These are phyloP conservation scores for Crepidotus variabilis DNA, from an alignment of 768 basidiomycete genomes.

Conservation along the genomic window DNA sequence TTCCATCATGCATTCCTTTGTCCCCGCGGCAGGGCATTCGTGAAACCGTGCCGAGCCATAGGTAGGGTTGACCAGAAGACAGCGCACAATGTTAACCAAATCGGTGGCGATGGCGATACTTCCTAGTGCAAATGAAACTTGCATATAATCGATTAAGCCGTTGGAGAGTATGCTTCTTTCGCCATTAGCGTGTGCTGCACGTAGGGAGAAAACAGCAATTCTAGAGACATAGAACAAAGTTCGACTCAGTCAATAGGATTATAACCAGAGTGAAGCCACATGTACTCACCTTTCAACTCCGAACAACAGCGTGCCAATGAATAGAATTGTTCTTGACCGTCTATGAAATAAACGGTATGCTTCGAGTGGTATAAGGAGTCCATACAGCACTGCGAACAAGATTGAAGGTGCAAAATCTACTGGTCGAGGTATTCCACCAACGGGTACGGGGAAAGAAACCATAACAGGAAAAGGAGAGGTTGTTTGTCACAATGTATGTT, in stretches of 20 bases:
- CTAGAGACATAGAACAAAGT: slow-evolving; percentile 16
- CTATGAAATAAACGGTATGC: slow-evolving; percentile 29
- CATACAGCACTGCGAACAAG: slow-evolving; percentile 36
- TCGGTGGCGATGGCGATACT: slow-evolving; percentile 31
- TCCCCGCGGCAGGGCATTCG: slow-evolving; percentile 21
- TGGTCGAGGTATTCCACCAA: slow-evolving; percentile 34
- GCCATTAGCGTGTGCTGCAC: slow-evolving; percentile 22
- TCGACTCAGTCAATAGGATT: too few species aligned
- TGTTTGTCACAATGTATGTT: neutral
- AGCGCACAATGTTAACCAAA: slow-evolving; percentile 32
- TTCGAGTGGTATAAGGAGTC: slow-evolving; percentile 28
- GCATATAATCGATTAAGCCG: slow-evolving; percentile 25
- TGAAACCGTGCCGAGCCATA: slow-evolving; percentile 26
- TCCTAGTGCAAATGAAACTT: slow-evolving; percentile 28
- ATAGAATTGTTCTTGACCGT: slow-evolving; percentile 30
- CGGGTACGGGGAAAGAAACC: slow-evolving; percentile 32
- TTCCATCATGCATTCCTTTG: slow-evolving; percentile 18
- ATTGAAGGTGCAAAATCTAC: slow-evolving; percentile 39
- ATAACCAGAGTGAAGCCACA: neutral
- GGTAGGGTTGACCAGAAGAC: slow-evolving; percentile 36
- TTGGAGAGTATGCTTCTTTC: slow-evolving; percentile 16
- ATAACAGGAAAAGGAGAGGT: neutral
- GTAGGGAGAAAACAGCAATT: slow-evolving; percentile 28
- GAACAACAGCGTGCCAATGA: slow-evolving; percentile 28
- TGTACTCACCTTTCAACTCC: slow-evolving; percentile 31